These are phyloP conservation scores for Aspergillus sparsus DNA, from an alignment of 495 filamentous ascomycete genomes.

Conservation along the genomic window DNA sequence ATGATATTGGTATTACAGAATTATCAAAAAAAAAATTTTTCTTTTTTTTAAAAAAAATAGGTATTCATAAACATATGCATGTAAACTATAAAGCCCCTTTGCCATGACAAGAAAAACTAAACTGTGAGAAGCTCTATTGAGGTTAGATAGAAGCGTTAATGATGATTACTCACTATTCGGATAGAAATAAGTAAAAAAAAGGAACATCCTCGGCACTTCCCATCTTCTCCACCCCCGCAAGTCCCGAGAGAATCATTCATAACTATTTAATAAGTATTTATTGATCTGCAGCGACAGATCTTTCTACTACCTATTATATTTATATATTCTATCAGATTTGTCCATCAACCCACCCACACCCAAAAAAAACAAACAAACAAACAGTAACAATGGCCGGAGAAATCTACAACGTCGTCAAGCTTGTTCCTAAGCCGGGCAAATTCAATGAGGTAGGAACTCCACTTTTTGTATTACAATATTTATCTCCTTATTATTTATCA, in stretches of 20 bases:
- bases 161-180: neutral
- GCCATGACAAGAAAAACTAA: too few species aligned
- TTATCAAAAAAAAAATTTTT: too few species aligned
- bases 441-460: slow-evolving; percentile 23
- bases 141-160: too few species aligned
- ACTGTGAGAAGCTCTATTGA: too few species aligned
- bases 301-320: too few species aligned
- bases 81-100: too few species aligned
- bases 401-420: slow-evolving; percentile 22
- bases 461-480: too few species aligned
- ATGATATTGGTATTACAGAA: too few species aligned
- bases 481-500: too few species aligned
- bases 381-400: slow-evolving; percentile 3
- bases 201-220: slow-evolving; percentile 17
- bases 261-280: neutral
- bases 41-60: too few species aligned
- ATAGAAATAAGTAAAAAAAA: neutral
- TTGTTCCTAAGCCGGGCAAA: slow-evolving; percentile 23
- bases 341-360: neutral
- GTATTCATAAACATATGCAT: too few species aligned
- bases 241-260: slow-evolving; percentile 6
- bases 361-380: neutral
- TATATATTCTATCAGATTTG: neutral
- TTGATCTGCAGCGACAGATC: neutral
- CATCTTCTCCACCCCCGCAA: slow-evolving; percentile 11